phyloP scores from a whole-genome alignment of 2,329 filamentous ascomycete genomes.

The Stagonosporopsis rhizophila region DNA sequence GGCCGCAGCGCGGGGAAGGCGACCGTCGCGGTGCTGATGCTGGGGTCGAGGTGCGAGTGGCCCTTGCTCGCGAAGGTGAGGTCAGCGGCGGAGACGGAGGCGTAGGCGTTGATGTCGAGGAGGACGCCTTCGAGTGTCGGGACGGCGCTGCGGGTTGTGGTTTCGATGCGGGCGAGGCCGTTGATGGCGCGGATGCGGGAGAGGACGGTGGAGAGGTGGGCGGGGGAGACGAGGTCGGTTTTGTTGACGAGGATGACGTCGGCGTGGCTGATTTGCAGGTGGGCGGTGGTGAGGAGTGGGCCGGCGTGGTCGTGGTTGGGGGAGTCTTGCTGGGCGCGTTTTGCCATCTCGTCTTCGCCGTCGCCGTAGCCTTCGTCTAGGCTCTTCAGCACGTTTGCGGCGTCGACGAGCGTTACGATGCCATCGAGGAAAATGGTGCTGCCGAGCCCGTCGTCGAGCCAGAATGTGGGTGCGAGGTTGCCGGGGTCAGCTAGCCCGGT shows the following conservation, averaged over 20 bases:
- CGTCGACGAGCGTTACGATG: conserved; percentile 94
- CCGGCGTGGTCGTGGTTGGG: conserved; percentile 66
- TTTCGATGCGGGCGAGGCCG: conserved; percentile 80
- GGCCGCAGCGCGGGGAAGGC: conserved; percentile 66
- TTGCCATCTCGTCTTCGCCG: conserved; percentile 51
- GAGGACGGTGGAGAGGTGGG: conserved; percentile 73
- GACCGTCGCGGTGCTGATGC: conserved; percentile 83
- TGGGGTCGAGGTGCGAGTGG: conserved; percentile 91
- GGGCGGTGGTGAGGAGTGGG: conserved; percentile 84
- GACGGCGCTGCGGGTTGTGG: conserved; percentile 80
- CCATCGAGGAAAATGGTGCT: conserved; percentile 97
- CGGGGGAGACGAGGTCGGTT: conserved; percentile 76
- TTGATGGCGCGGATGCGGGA: conserved; percentile 85
- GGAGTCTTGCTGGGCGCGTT: conserved; percentile 54
- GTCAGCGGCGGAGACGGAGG: conserved; percentile 70
- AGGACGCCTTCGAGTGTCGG: conserved; percentile 84
- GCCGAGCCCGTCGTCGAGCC: conserved; percentile 94
- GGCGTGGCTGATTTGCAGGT: conserved; percentile 95
- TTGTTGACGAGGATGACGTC: conserved; percentile 97
- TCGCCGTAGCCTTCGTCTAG: conserved; percentile 70
- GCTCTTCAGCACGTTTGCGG: conserved; percentile 85
- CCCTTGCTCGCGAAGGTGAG: conserved; percentile 77
- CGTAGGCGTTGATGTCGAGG: conserved; percentile 91
- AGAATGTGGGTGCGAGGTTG: conserved; percentile 94
- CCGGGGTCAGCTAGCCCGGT: conserved; percentile 95